phyloP scores from a whole-genome alignment of 352 stramenopile genomes.

The Phytophthora citricola region DNA sequence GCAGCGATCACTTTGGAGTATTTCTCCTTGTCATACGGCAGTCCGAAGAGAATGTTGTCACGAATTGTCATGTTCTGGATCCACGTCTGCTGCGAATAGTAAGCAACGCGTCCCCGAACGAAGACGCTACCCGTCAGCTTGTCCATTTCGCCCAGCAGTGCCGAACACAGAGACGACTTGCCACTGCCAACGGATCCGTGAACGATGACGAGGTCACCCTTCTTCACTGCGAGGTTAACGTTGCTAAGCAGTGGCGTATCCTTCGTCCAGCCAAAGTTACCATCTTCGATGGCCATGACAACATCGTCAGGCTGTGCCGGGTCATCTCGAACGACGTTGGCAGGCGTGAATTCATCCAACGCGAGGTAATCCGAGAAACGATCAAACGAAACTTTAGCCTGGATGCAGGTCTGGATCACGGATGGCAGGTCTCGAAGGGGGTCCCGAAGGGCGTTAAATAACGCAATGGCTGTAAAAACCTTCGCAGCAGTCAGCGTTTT shows the following conservation, averaged over 20 bases:
- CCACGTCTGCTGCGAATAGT: slow-evolving; percentile 89
- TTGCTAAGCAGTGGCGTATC: slow-evolving; percentile 35
- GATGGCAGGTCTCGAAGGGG: slow-evolving; percentile 42
- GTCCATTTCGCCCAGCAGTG: slow-evolving; percentile 87
- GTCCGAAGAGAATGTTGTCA: slow-evolving; percentile 95
- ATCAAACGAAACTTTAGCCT: slow-evolving; percentile 40
- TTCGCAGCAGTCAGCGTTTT: slow-evolving; percentile 55
- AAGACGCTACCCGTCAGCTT: slow-evolving; percentile 46
- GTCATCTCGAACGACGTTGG: slow-evolving; percentile 28
- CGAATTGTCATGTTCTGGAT: slow-evolving; percentile 95
- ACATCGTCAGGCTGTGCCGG: slow-evolving; percentile 11
- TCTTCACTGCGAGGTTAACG: slow-evolving; percentile 46
- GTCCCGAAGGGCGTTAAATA: slow-evolving; percentile 52
- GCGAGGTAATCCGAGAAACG: slow-evolving; percentile 48
- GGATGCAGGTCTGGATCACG: slow-evolving; percentile 45
- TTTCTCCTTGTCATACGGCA: slow-evolving; percentile 48
- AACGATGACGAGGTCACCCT: slow-evolving; percentile 58
- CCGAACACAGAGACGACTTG: slow-evolving; percentile 65
- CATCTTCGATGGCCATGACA: slow-evolving; percentile 36
- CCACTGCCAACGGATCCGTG: slow-evolving; percentile 53
- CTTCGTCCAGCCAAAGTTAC: slow-evolving; percentile 42
- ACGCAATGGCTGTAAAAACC: slow-evolving; percentile 58
- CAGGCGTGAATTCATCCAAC: slow-evolving; percentile 27
- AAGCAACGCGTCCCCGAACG: slow-evolving; percentile 52
- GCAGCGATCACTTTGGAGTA: slow-evolving; percentile 66